These are phyloP conservation scores for Pythium chondricola DNA, from an alignment of 352 stramenopile genomes.

Conservation along the genomic window DNA sequence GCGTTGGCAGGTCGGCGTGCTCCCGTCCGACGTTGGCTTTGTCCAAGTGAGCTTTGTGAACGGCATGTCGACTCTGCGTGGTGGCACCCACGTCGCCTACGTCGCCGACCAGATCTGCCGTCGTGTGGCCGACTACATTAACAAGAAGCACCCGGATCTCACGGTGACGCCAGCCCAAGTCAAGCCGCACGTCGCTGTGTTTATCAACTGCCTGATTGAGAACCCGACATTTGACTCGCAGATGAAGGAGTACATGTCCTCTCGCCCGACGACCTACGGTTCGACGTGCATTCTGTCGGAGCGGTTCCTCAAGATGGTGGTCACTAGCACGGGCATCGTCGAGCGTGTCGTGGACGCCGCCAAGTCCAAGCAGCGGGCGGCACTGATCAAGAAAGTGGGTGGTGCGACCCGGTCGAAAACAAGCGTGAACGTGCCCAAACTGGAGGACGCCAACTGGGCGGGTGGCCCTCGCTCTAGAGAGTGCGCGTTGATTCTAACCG, in stretches of 20 bases:
- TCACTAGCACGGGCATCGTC: conserved; percentile 93
- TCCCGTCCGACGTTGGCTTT: conserved; percentile 88
- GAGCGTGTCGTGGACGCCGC: conserved; percentile 90
- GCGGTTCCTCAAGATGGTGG: conserved; percentile 92
- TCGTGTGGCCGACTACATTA: conserved; percentile 91
- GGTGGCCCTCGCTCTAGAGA: conserved; percentile 89
- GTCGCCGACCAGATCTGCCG: conserved; percentile 74
- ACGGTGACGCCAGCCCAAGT: conserved; percentile 92
- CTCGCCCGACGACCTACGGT: conserved; percentile 76
- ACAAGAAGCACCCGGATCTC: conserved; percentile 94
- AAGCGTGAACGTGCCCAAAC: conserved; percentile 94
- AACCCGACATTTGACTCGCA: conserved; percentile 99
- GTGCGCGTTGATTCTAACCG: conserved; percentile 97
- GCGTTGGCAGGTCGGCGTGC: conserved; percentile 94
- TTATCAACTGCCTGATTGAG: conserved; percentile 98
- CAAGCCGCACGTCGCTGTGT: conserved; percentile 97
- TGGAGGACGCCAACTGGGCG: conserved; percentile 98
- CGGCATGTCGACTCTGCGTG: conserved; percentile 95
- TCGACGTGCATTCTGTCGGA: conserved; percentile 91
- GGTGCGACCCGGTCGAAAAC: conserved; percentile 40
- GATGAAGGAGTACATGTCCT: conserved; percentile 99
- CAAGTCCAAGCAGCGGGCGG: conserved; percentile 91
- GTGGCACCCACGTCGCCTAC: conserved; percentile 95
- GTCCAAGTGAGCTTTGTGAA: conserved; percentile 99
- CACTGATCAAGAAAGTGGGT: conserved; percentile 90